Base-by-base conservation (phyloP, 2,329 filamentous ascomycete genomes). In the Pezicula radicicola region DNA sequence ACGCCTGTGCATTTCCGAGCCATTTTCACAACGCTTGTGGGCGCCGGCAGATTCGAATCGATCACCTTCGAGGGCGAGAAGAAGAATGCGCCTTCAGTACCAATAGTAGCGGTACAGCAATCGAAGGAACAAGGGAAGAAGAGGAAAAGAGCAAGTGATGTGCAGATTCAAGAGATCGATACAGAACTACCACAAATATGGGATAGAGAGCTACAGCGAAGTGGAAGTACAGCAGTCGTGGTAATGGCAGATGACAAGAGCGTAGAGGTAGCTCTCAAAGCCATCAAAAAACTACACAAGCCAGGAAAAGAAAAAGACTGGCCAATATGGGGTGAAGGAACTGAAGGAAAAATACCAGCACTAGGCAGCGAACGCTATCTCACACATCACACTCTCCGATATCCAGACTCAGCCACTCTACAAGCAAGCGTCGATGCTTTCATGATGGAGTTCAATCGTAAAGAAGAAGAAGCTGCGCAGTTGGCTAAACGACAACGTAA, bases 231-330 rank as follows among this genome's bases (percentile, higher is more conserved):
- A 3, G 93, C 91, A 0, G 78, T 97, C 1, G 87, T 92, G 1
- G 74, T 92, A 6, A 87, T 97, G 57, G 91, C 92, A 43, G 94
- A 99, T 67, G 82, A 84, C 57, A 83, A 85, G 63, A 92, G 88
- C 63, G 87, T 89, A 48, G 84, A 91, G 56, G 73, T 84, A 3
- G 88, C 88, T 8, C 70, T 96, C 51, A 96, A 89, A 71, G 89
- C 88, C n/a, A 74, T 83, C 13, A 78, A 80, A 10, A 85, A 85
- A 65, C 76, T 76, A 12, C 72, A 75, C 58, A 84, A 81, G 66
- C 79, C 78, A 1, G 72, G 70, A 19, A 83, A 81, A 37, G 79
- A 76, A 30, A 36, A 49, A 9, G 48, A 39, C 8, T 79, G 78
- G 45, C 81, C 90, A 0, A 65, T 78, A 10, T 96, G 91, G 91